Evolutionary conservation across 2,329 filamentous ascomycete species (phyloP), one percentile per base, ranked within the genome.

Genomic region (Pseudogymnoascus sp.): DNA sequence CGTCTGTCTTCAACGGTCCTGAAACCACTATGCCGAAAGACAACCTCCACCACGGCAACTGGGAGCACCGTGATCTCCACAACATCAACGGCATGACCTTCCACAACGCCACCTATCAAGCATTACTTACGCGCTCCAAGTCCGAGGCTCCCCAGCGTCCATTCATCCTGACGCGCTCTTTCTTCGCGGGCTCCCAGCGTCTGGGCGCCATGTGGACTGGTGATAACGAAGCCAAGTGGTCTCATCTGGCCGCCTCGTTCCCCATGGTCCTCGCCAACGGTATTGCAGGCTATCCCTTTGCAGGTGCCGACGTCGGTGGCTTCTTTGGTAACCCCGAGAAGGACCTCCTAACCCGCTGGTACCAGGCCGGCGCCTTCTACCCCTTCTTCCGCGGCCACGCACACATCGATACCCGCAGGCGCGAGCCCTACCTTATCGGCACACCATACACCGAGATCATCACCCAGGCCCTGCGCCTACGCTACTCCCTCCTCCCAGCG

Each of bases 21-120:
- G 94, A 99, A 75, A 96, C 92, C 2, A 97, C 93, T 4, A 97
- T 97, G 92, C 94, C 94, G 65, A 97, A 97, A 77, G 94, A 99
- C 79, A 99, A 99, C 73, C 76, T 99, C 30, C 94, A 99, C 73
- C 79, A 89, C 71, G 92, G 85, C 60, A 85, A 89, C 71, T 99
- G 94, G 94, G 94, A 99, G 75, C 94, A 99, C 74, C 90, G 94
- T 66, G 94, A 99, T 72, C 79, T 99, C 4, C 94, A 99, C 80
- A 97, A 99, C 75, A 74, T 97, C 69, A 94, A 97, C 74, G 94
- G 94, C 60, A 82, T 97, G 80, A 97, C 94, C 2, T 92, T 97
- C 75, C 87, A 96, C 75, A 97, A 97, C 67, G 93, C 94, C 14
- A 97, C 93, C 0, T 95, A 89, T 72, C 82, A 95, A 72, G 94